A percentile compares a stretch with the other conserved stretches of the same genome.
Conservation (phyloP, 345 rosid species). For the Lumnitzera littorea region DNA sequence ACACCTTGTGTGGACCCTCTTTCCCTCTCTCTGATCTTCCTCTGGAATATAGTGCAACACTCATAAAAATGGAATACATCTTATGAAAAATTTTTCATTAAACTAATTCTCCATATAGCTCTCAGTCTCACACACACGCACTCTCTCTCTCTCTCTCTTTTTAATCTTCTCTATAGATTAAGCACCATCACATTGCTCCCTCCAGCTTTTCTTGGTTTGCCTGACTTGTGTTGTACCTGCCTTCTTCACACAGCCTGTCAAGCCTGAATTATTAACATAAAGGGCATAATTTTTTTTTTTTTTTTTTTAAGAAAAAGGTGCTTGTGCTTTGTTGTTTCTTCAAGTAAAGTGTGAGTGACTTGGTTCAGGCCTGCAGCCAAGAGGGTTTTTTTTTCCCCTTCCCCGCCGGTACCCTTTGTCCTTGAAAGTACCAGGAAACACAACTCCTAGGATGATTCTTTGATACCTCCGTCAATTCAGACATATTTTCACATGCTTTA, state of each 20-base stretch:
- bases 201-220: slow-evolving; percentile 24
- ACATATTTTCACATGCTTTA: neutral
- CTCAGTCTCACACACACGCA: slow-evolving; percentile 1
- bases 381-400: slow-evolving; percentile 5
- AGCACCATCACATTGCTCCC: slow-evolving; percentile 13
- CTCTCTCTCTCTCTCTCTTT: slow-evolving; percentile 14
- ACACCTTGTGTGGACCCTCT: slow-evolving; percentile 8
- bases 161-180: neutral
- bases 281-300: slow-evolving; percentile 3
- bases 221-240: slow-evolving; percentile 3
- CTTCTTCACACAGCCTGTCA: slow-evolving; percentile 79
- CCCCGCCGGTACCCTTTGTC: no score
- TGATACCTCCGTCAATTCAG: slow-evolving; percentile 25
- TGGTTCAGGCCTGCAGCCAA: slow-evolving; percentile 17
- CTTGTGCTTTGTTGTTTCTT: slow-evolving; percentile 44
- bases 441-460: neutral
- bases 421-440: no score
- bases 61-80: slow-evolving; percentile 1
- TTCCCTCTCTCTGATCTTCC: slow-evolving; percentile 9
- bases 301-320: slow-evolving; percentile 13
- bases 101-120: neutral
- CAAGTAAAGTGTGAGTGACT: slow-evolving; percentile 20
- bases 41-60: slow-evolving; percentile 14
- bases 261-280: slow-evolving; percentile 40
- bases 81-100: neutral